Percentiles rank a stretch among this genome's conserved stretches.
phyloP scores from a whole-genome alignment of 2,329 filamentous ascomycete genomes.

The Chrysosporium keratinophilum region DNA sequence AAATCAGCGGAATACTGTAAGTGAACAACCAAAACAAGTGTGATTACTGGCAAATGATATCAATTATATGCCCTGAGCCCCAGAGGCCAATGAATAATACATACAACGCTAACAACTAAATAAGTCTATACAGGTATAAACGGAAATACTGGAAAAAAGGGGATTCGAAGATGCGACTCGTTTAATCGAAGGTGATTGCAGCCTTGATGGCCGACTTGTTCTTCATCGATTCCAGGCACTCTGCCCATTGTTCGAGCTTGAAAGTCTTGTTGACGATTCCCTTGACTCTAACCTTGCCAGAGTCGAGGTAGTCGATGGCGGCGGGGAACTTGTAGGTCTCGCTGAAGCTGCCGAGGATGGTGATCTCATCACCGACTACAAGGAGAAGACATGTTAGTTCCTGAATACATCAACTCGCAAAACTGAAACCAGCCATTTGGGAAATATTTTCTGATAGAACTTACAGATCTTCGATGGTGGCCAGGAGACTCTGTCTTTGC shows the following conservation, averaged over 20 bases:
- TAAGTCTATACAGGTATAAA: constrained; percentile 2
- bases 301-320: constrained; percentile 44
- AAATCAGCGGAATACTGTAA: no score
- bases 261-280: constrained; percentile 66
- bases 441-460: constrained; percentile 27
- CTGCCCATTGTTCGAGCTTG: constrained; percentile 61
- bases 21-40: no score
- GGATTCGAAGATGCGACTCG: background rate
- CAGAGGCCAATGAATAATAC: background rate
- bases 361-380: constrained; percentile 51
- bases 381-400: constrained; percentile 17
- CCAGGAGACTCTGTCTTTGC: constrained; percentile 54
- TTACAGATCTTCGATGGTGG: constrained; percentile 60
- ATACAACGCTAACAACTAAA: background rate
- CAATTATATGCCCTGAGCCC: background rate
- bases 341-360: constrained; percentile 62
- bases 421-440: constrained; percentile 7
- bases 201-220: constrained; percentile 67
- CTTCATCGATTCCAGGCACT: constrained; percentile 59
- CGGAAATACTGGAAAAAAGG: background rate
- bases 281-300: constrained; percentile 39
- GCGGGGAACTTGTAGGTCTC: constrained; percentile 62
- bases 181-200: constrained; percentile 57
- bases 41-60: background rate
- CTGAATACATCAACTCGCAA: constrained; percentile 9